Evolutionary conservation across 495 filamentous ascomycete genomes (phyloP).

Genomic region (Jackrogersella multiformis): DNA sequence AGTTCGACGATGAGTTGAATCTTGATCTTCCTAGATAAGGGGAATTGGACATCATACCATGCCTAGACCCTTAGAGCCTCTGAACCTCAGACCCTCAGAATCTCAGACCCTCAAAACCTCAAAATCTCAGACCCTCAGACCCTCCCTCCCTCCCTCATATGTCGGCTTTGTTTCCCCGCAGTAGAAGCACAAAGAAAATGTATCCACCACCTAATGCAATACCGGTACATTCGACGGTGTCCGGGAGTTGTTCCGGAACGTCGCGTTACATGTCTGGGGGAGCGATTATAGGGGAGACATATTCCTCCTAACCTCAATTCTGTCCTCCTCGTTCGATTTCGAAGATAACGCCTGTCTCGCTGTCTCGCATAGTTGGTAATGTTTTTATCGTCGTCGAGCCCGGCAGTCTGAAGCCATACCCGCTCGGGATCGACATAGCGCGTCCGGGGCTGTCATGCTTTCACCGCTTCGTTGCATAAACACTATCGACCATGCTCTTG

Average conservation of each 20-base stretch:
- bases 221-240: constrained; percentile 2
- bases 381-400: constrained; percentile 1
- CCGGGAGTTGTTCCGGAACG: not conserved
- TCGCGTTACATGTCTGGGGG: not conserved
- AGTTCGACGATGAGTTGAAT: no score
- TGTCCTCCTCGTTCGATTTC: constrained; percentile 7
- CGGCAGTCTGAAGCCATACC: constrained; percentile 11
- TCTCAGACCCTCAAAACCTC: no score
- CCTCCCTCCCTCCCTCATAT: not conserved
- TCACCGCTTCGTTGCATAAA: constrained; percentile 36
- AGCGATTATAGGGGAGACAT: constrained; percentile 4
- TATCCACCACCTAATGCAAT: constrained; percentile 4
- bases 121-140: not conserved
- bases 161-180: not conserved
- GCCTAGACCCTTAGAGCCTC: no score
- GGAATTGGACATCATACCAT: not conserved
- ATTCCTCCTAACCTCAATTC: not conserved
- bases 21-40: no score
- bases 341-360: constrained; percentile 2
- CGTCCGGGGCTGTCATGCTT: constrained; percentile 11
- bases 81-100: no score
- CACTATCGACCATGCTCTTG: constrained; percentile 14
- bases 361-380: constrained; percentile 7
- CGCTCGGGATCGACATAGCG: constrained; percentile 23
- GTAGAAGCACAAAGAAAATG: not conserved